These are phyloP conservation scores for Ganoderma leucocontextum DNA, from an alignment of 1,284 basidiomycete genomes.

Conservation along the genomic window DNA sequence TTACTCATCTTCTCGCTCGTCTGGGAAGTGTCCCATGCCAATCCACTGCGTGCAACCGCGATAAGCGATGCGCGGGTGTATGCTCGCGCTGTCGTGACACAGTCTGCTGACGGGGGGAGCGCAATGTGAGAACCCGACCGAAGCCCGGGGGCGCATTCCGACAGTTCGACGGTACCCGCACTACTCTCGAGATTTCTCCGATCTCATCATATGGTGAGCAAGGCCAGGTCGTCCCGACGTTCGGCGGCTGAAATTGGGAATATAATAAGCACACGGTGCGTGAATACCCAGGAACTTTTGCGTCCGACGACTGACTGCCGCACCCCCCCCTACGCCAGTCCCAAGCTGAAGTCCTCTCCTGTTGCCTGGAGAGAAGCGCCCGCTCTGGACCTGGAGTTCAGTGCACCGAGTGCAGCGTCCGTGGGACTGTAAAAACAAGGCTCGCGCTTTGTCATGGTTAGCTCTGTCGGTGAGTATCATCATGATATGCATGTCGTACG, in stretches of 20 bases:
- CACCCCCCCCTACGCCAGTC: slow-evolving; percentile 13
- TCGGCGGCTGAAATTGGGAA: slow-evolving; percentile 10
- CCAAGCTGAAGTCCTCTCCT: neutral
- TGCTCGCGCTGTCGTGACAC: slow-evolving; percentile 32
- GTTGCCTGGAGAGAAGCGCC: neutral
- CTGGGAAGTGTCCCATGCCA: slow-evolving; percentile 32
- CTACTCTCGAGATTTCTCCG: slow-evolving; percentile 43
- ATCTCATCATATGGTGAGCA: slow-evolving; percentile 27
- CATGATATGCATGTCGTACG: slow-evolving; percentile 4
- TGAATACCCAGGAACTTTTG: slow-evolving; percentile 23
- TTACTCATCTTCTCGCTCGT: slow-evolving; percentile 18
- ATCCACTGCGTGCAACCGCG: slow-evolving; percentile 30
- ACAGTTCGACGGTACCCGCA: slow-evolving; percentile 29
- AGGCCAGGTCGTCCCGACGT: slow-evolving; percentile 15
- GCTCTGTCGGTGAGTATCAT: slow-evolving; percentile 21
- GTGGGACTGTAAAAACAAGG: slow-evolving; percentile 16
- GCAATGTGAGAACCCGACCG: slow-evolving; percentile 31
- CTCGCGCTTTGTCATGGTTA: slow-evolving; percentile 12
- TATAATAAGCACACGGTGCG: slow-evolving; percentile 36
- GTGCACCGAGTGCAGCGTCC: slow-evolving; percentile 10
- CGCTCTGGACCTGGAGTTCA: slow-evolving; percentile 13
- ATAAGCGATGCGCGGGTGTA: slow-evolving; percentile 27
- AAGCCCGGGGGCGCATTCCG: slow-evolving; percentile 28
- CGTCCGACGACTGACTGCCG: slow-evolving; percentile 21
- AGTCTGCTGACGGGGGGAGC: slow-evolving; percentile 36